phyloP scores from a whole-genome alignment of 257 asterid genomes.

The Cruciata laevipes region DNA sequence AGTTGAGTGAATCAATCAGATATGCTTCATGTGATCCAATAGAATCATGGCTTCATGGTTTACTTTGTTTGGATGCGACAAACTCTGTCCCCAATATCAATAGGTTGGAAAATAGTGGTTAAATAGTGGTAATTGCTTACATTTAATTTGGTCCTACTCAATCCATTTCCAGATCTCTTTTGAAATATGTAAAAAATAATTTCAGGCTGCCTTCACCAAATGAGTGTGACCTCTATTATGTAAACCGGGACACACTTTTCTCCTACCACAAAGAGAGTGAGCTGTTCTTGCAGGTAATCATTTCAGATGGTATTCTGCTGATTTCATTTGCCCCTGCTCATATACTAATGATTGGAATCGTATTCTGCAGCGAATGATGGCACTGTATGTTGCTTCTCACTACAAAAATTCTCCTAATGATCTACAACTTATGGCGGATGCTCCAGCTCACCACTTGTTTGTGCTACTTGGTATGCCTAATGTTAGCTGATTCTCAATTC shows the following conservation, averaged over 20 bases:
- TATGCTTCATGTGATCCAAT: constrained; percentile 92
- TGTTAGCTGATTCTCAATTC: constrained; percentile 1
- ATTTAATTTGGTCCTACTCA: constrained; percentile 9
- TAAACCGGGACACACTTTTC: constrained; percentile 90
- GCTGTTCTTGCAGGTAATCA: constrained; percentile 68
- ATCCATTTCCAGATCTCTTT: constrained; percentile 13
- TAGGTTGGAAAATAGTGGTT: constrained; percentile 36
- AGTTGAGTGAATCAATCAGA: constrained; percentile 88
- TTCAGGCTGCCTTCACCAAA: constrained; percentile 65
- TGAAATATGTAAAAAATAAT: neutral
- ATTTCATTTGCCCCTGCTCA: neutral
- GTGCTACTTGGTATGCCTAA: constrained; percentile 72
- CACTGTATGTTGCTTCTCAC: constrained; percentile 94
- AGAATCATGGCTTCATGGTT: constrained; percentile 79
- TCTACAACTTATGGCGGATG: constrained; percentile 95
- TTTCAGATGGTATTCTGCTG: neutral
- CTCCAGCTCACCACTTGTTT: constrained; percentile 98
- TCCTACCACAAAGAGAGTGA: constrained; percentile 86
- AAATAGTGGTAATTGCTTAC: constrained; percentile 6
- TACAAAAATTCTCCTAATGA: constrained; percentile 93
- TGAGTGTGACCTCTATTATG: constrained; percentile 90
- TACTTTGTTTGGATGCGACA: constrained; percentile 84
- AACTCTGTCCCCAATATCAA: constrained; percentile 60
- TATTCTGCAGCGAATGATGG: constrained; percentile 85
- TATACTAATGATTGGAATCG: constrained; percentile 1